These are phyloP conservation scores for Leishmania major DNA, from an alignment of 208 protist species.

Conservation along the genomic window DNA sequence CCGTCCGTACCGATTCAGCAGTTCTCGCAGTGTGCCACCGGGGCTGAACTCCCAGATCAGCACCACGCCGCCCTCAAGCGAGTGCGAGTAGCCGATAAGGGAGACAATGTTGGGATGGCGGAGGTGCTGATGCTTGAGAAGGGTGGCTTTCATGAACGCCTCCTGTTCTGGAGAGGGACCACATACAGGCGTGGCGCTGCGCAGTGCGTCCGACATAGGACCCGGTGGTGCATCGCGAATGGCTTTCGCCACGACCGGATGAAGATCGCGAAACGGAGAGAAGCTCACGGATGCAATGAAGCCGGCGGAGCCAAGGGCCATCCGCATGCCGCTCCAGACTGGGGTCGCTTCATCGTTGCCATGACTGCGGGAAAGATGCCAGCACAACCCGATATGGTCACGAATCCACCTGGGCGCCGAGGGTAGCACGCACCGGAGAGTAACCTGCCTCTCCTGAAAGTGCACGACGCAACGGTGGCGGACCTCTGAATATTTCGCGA, in stretches of 20 bases:
- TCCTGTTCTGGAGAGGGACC: neutral
- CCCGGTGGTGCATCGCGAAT: slow-evolving; percentile 8
- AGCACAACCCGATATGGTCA: slow-evolving; percentile 6
- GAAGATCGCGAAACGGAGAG: neutral
- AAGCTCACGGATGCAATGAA: neutral
- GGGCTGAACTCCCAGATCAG: slow-evolving; percentile 45
- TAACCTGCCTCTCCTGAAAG: neutral
- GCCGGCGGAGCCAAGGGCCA: slow-evolving; percentile 10
- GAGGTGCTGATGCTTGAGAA: neutral
- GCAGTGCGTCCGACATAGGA: slow-evolving; percentile 15
- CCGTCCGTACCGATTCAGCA: slow-evolving; percentile 23
- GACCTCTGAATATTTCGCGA: neutral
- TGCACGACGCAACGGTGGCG: slow-evolving; percentile 4
- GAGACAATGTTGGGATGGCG: slow-evolving; percentile 19
- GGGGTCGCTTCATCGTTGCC: neutral
- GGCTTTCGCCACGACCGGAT: slow-evolving; percentile 12
- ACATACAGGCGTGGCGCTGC: slow-evolving; percentile 17
- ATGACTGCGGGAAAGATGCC: neutral
- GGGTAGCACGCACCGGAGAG: neutral
- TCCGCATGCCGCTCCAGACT: neutral
- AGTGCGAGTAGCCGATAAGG: slow-evolving; percentile 10
- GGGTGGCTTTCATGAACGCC: neutral
- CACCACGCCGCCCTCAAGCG: slow-evolving; percentile 12
- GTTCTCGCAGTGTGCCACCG: slow-evolving; percentile 41
- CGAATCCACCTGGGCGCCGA: slow-evolving; percentile 6